Base-by-base conservation (phyloP, 1,284 basidiomycete genomes). In the Inonotus obliquus region DNA sequence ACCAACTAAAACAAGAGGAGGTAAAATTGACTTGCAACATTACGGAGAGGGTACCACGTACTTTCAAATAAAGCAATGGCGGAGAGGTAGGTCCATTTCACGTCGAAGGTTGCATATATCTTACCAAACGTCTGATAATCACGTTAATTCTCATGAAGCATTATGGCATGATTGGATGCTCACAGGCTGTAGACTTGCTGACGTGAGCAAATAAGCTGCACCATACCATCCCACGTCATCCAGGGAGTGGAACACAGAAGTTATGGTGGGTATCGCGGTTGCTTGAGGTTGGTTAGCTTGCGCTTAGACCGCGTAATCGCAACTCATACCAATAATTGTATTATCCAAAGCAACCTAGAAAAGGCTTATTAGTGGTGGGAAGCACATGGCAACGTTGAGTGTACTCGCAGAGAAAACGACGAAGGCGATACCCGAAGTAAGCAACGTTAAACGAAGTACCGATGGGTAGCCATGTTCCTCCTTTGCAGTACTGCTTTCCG, bases 131-230 rank as follows among this genome's bases (percentile, higher is more conserved):
- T 57, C 56, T 57, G 29, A 11, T 14, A 38, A n/a, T 21, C 25
- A 35, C 4, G 11, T 17, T 14, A 35, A 45, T 29, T 48, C 23
- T 19, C 11, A 10, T 13, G 23, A 2, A 49, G 47, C 55, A 44
- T 4, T 41, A 14, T 19, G 21, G 6, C 14, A 11, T 7, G 45
- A 48, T 29, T 25, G 10, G n/a, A 3, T n/a, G 25, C 56, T 32
- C 25, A 57, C 56, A 0, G 65, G 61, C 53, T 66, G 65, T 4
- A 66, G 51, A 48, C 61, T 63, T 4, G 63, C 63, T 27, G 60
- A 63, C 27, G 72, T 70, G 23, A 81, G 74, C 0, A 77, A 73
- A 62, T 75, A 65, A 65, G 77, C 77, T 54, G 56, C 51, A 11
- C 61, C 56, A 54, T 62, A 62, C 61, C 61, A 62, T 13, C 61